phyloP scores from a whole-genome alignment of 129 eudicot genomes.

The Smallanthus sonchifolius region DNA sequence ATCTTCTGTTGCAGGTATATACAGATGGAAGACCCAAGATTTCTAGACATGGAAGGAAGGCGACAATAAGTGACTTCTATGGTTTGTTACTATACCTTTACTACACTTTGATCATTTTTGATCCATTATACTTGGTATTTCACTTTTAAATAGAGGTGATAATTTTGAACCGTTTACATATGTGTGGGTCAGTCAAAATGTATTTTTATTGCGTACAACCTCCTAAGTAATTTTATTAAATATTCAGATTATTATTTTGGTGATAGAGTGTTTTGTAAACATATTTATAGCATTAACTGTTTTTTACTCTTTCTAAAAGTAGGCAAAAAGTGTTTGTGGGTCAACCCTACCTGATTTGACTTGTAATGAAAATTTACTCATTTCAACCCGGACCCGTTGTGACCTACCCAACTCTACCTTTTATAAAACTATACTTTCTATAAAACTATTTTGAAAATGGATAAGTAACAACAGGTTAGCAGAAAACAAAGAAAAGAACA shows the following conservation, averaged over 20 bases:
- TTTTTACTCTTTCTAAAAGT: background rate
- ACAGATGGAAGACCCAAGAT: constrained; percentile 62
- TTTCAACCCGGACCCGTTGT: background rate
- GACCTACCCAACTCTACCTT: background rate
- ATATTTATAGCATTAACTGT: background rate
- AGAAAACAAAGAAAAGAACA: no score
- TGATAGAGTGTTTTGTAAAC: background rate
- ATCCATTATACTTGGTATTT: no score
- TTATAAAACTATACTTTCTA: no score
- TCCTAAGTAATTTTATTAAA: background rate
- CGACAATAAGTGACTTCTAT: constrained; percentile 74
- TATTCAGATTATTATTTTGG: background rate
- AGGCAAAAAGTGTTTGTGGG: background rate
- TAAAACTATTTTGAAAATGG: background rate
- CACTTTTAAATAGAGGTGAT: background rate
- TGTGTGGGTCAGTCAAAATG: background rate
- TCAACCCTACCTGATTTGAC: background rate
- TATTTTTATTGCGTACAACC: background rate
- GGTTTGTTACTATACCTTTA: constrained; percentile 43
- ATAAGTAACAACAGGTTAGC: background rate
- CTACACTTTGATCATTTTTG: background rate
- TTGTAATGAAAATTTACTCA: background rate
- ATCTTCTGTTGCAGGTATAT: constrained; percentile 49
- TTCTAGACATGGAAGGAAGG: constrained; percentile 66
- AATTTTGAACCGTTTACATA: background rate